Percentiles rank a stretch among this genome's conserved stretches.
These are phyloP conservation scores for Xylaria sp. DNA, from an alignment of 2,329 filamentous ascomycete genomes.

Conservation along the genomic window DNA sequence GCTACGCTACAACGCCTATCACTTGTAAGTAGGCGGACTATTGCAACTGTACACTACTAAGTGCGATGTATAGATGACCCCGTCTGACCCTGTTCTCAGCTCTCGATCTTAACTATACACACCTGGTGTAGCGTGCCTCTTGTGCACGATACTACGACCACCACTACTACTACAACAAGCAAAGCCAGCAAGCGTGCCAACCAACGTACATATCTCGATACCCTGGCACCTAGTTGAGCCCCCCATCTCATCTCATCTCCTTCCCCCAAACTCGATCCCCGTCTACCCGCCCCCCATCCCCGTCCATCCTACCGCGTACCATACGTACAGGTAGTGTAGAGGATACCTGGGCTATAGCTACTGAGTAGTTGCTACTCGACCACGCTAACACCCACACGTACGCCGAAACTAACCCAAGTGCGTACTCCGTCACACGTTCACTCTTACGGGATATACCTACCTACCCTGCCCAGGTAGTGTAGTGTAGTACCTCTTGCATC, in stretches of 20 bases:
- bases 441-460: no score
- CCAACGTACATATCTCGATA: conserved; percentile 4
- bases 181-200: no score
- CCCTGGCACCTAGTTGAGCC: not conserved
- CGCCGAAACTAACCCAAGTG: not conserved
- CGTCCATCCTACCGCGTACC: no score
- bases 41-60: conserved; percentile 4
- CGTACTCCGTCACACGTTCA: not conserved
- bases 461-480: no score
- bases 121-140: not conserved
- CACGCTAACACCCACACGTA: not conserved
- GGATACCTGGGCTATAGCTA: not conserved
- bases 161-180: not conserved
- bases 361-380: not conserved
- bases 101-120: conserved; percentile 22
- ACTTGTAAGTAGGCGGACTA: not conserved
- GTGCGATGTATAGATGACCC: conserved; percentile 24
- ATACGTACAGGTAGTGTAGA: no score
- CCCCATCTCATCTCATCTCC: conserved; percentile 6
- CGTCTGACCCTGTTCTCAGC: conserved; percentile 26
- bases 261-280: conserved; percentile 12
- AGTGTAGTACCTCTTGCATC: not conserved
- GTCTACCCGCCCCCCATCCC: not conserved
- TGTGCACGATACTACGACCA: not conserved
- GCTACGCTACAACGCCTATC: not conserved